A percentile compares a stretch with the other conserved stretches of the same genome.
These are phyloP conservation scores for Aspergillus pseudoterreus DNA, from an alignment of 2,329 filamentous ascomycete genomes.

Conservation along the genomic window DNA sequence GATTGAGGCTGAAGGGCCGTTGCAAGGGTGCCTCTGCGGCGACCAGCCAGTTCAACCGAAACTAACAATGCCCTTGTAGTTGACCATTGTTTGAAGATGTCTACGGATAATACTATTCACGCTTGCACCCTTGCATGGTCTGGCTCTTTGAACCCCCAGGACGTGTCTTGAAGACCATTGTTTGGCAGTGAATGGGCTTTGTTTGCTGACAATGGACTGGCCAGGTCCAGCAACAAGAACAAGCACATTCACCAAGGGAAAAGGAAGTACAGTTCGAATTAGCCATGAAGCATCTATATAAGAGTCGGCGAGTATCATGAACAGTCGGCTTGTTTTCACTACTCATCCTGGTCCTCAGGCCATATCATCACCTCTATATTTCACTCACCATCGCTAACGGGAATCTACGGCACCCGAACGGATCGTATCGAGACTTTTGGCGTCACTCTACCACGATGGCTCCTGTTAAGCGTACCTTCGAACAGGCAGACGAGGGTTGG, in stretches of 20 bases:
- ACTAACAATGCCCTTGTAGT: background rate
- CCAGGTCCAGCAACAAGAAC: background rate
- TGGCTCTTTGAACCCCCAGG: background rate
- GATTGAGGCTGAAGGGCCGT: too few species aligned
- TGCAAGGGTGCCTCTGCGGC: background rate
- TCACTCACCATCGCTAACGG: background rate
- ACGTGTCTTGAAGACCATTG: background rate
- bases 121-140: background rate
- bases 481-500: conserved; percentile 12
- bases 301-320: too few species aligned
- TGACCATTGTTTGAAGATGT: background rate
- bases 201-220: background rate
- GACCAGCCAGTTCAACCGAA: background rate
- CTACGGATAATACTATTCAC: background rate
- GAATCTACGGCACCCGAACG: background rate
- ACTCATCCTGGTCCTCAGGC: too few species aligned
- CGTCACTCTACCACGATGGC: background rate
- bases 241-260: background rate
- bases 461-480: background rate
- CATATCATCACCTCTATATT: background rate
- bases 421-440: too few species aligned
- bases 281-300: too few species aligned
- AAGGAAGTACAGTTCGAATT: background rate
- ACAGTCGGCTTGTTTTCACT: too few species aligned
- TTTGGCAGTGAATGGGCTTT: background rate